Percentiles rank a stretch among this genome's conserved stretches.
Conservation (phyloP, 164 flowering plant species). For the Dillenia suffruticosa region DNA sequence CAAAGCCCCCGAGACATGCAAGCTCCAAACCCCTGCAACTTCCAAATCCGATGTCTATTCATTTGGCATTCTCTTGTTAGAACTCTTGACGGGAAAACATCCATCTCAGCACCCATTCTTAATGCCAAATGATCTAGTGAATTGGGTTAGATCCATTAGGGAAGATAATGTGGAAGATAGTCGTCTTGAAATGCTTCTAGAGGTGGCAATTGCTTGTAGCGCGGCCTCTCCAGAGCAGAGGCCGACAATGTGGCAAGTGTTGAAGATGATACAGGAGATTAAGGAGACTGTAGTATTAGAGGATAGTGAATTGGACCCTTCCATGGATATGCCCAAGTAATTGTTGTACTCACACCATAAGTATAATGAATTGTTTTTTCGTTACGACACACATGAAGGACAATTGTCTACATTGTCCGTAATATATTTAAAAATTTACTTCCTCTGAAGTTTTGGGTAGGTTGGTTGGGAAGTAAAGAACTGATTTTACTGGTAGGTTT, state of each 20-base stretch:
- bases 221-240: constrained; percentile 65
- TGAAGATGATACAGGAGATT: constrained; percentile 93
- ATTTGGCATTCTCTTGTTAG: constrained; percentile 70
- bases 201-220: constrained; percentile 61
- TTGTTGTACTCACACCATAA: too few species aligned
- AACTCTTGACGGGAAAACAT: constrained; percentile 70
- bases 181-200: constrained; percentile 63
- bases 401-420: too few species aligned
- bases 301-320: constrained; percentile 28
- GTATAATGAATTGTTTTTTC: too few species aligned
- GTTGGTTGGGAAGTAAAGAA: too few species aligned
- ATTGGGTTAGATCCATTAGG: constrained; percentile 61
- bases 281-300: constrained; percentile 59
- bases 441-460: too few species aligned
- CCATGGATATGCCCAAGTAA: background rate
- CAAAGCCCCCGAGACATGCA: constrained; percentile 65
- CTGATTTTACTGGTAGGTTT: too few species aligned
- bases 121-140: constrained; percentile 35
- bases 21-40: constrained; percentile 26
- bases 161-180: constrained; percentile 51
- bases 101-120: constrained; percentile 57
- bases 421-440: too few species aligned
- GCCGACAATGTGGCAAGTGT: constrained; percentile 90
- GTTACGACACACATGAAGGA: too few species aligned
- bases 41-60: constrained; percentile 78